Base-by-base conservation (phyloP, 148 eudicot species). In the Rhododendron vialii region DNA sequence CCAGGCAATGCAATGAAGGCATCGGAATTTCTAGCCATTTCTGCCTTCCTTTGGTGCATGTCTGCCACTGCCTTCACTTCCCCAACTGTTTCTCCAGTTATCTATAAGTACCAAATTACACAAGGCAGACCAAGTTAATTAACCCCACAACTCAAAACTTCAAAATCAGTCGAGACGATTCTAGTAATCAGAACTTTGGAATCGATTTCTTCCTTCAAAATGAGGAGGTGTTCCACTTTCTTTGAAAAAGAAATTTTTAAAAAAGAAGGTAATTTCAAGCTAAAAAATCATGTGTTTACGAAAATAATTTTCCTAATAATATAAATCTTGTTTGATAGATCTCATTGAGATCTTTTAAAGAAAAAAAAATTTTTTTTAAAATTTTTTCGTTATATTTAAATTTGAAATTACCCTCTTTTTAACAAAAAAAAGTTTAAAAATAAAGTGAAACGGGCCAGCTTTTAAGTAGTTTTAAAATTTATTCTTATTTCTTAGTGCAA, bases 1-100 rank as follows among this genome's bases (percentile, higher is more conserved):
- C 92, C 92, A 65, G 92, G 92, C 53, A 90, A 82, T 30, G 92
- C 92, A 45, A 90, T 88, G 53, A 90, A 90, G 81, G 88, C 87
- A 84, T 90, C 92, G 71, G 92, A 88, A 71, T 84, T 89, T 76
- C 86, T 83, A 45, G 90, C 90, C 89, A 90, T 90, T 65, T 90
- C 92, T 61, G 92, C 92, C 79, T 90, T 90, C 81, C 92, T 90
- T 84, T 88, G 88, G 83, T 90, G 92, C 92, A 90, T 90, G 35
- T 84, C 82, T 45, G 85, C 90, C 59, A 90, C 90, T 45, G 84
- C 74, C 69, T 82, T 88, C 87, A 84, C 87, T 77, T 90, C 92
- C 17, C 92, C 92, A 43, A 88, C 85, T 48, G 89, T 89, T 80
- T 83, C 90, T 10, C 92, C 90, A 73, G 88, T 89, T 84, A 83